A percentile compares a stretch with the other conserved stretches of the same genome.
Evolutionary conservation across 2,329 filamentous ascomycete genomes (phyloP).

Genomic region (Aspergillus aculeatinus): DNA sequence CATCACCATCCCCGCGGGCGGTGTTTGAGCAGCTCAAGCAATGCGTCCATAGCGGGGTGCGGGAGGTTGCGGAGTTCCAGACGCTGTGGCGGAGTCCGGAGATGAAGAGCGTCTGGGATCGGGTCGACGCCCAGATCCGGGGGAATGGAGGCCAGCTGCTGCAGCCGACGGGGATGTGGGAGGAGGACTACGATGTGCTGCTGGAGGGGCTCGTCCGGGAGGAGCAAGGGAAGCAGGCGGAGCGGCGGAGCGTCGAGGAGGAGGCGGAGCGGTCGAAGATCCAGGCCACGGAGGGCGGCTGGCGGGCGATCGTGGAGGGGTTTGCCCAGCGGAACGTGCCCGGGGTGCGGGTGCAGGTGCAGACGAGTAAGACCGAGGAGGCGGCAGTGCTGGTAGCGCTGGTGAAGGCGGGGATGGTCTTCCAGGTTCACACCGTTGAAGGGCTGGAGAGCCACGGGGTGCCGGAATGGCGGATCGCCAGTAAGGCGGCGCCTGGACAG

Average conservation of each 20-base stretch:
- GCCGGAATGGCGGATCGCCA: constrained; percentile 37
- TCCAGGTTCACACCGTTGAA: constrained; percentile 31
- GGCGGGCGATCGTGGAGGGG: constrained; percentile 34
- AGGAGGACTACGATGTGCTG: constrained; percentile 40
- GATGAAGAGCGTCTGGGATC: constrained; percentile 40
- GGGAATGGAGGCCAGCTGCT: constrained; percentile 39
- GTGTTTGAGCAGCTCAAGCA: constrained; percentile 37
- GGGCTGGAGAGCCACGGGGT: constrained; percentile 18
- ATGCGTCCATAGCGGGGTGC: constrained; percentile 35
- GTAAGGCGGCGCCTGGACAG: constrained; percentile 24
- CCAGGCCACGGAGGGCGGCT: constrained; percentile 31
- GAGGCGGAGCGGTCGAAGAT: constrained; percentile 30
- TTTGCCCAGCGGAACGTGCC: constrained; percentile 30
- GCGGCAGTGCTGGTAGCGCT: constrained; percentile 31
- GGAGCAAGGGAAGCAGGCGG: constrained; percentile 29
- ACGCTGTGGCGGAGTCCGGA: constrained; percentile 42
- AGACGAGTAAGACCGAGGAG: constrained; percentile 24
- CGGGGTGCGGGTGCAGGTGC: constrained; percentile 31
- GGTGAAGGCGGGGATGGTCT: constrained; percentile 34
- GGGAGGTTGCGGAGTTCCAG: constrained; percentile 41
- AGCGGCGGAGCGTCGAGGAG: constrained; percentile 27
- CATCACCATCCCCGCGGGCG: constrained; percentile 31
- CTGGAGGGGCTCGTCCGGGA: constrained; percentile 32
- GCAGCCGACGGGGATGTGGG: constrained; percentile 41
- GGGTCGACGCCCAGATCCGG: constrained; percentile 36